Evolutionary conservation across 164 flowering plant species (phyloP), one percentile per base, ranked within the genome.

Genomic region (Dillenia turbinata): DNA sequence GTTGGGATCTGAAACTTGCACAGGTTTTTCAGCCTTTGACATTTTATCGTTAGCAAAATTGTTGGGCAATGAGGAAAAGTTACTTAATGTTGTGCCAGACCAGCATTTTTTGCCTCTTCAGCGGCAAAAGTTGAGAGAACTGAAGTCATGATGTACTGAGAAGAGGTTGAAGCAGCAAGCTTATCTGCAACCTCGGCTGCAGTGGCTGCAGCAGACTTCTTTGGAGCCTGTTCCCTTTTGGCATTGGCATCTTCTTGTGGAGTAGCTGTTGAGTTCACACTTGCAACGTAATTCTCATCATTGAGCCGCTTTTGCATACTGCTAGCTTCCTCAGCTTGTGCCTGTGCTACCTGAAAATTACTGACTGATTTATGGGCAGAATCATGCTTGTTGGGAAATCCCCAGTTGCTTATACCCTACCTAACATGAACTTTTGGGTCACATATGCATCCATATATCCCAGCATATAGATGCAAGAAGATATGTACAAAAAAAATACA

Each of bases 181-280:
- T 76, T 94, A 71, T 91, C 98, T 14, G 96, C 98, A 69, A 92
- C 96, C 77, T 76, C 87, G 40, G 98, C 98, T 49, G 98, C 99
- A 71, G 90, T 80, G 56, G 86, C 81, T 59, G 97, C 88, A 56
- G 99, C 82, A 5, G 93, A 74, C 67, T 69, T 87, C 75, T 74
- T 85, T 4, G 75, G 52, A 43, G 80, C 60, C 59, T 78, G 79
- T 24, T 74, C 85, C 8, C 64, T 47, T 65, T 78, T 76, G 59
- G 76, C 22, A 57, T 68, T 74, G 44, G 76, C 12, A 65, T 83
- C 77, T 12, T 12, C 10, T 12, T 69, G 19, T 12, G 68, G 52
- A 12, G 80, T 59, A 9, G 79, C 47, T 8, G 57, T 19, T 6
- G 66, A 44, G 58, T 77, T 84, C 9, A 75, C n/a, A 43, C 69